Conservation (phyloP, 2,329 filamentous ascomycete genomes). For the Trichoderma cornu-damae region DNA sequence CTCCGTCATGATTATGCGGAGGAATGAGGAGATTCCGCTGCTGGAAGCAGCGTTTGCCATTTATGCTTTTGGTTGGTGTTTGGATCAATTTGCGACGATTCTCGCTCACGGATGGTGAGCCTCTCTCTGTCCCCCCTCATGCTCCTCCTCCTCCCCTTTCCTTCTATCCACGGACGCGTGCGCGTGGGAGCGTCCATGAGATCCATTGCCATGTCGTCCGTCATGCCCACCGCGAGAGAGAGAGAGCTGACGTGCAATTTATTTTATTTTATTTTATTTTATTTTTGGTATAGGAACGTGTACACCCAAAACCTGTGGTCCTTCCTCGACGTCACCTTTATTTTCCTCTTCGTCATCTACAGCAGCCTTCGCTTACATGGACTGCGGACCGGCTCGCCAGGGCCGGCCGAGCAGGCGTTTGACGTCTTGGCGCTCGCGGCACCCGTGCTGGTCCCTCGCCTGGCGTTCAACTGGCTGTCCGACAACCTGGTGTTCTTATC, state of each 20-base stretch:
- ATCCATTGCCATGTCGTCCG: no score
- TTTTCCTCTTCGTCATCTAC: slow-evolving; percentile 65
- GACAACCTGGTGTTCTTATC: slow-evolving; percentile 82
- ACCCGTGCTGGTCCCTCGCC: slow-evolving; percentile 68
- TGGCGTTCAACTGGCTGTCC: slow-evolving; percentile 78
- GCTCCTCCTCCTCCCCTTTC: background rate
- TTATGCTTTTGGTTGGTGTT: slow-evolving; percentile 71
- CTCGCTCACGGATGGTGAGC: slow-evolving; percentile 63
- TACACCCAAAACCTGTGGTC: slow-evolving; percentile 88
- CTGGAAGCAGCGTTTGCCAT: slow-evolving; percentile 64
- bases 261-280: no score
- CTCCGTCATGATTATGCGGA: slow-evolving; percentile 64
- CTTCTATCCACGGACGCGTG: background rate
- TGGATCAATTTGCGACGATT: slow-evolving; percentile 73
- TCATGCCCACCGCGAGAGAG: no score
- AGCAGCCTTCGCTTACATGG: slow-evolving; percentile 63
- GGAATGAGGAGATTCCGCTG: slow-evolving; percentile 48
- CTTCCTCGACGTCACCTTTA: slow-evolving; percentile 75
- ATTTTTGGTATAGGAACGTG: slow-evolving; percentile 55
- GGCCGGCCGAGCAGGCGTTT: slow-evolving; percentile 60
- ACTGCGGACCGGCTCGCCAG: slow-evolving; percentile 45
- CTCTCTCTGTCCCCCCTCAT: background rate
- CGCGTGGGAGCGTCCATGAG: no score
- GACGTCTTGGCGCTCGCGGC: slow-evolving; percentile 76
- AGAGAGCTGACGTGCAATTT: background rate